Base-by-base conservation (phyloP, 345 rosid genomes). In the Brassica nigra region DNA sequence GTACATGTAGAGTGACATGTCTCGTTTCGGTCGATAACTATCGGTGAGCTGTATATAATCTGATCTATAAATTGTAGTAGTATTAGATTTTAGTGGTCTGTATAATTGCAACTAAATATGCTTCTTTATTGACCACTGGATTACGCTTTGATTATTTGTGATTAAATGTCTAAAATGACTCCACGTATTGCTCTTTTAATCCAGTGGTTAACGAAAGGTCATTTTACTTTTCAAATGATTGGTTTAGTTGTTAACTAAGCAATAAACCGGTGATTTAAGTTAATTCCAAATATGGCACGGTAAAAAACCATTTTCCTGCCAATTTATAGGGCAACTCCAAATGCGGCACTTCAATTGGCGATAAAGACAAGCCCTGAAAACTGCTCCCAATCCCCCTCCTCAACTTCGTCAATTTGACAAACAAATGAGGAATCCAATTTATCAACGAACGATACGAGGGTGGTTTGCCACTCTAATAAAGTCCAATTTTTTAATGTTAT, bases 161-260 rank as follows among this genome's bases (percentile, higher is more conserved):
- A 63, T 52, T 62, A 34, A 42, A 62, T 74, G 15, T 59, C 47
- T 68, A 47, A 62, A 79, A 68, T 75, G 83, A 68, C 75, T 49
- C 75, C 79, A 80, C 28, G 66, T 63, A 54, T 27, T 27, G 62
- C 76, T 14, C 52, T 47, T 54, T 71, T 71, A 65, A 64, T 71
- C 66, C 28, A 39, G 61, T 74, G 71, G 47, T 72, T 78, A 30
- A 57, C 76, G 77, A 78, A 73, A 73, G 77, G 73, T 42, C 77
- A 78, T 72, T 28, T 66, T 39, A 63, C 76, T 49, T 77, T 77
- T 36, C 65, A 55, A 23, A 63, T 71, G 66, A 52, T 77, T 62
- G 65, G 76, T 36, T 52, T 54, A 37, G 37, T 52, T 75, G 75
- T 62, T 70, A 54, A 30, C 62, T 33, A 68, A 77, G 23, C 37